Conservation (phyloP, 2,329 filamentous ascomycete genomes). For the Mycogone perniciosa region DNA sequence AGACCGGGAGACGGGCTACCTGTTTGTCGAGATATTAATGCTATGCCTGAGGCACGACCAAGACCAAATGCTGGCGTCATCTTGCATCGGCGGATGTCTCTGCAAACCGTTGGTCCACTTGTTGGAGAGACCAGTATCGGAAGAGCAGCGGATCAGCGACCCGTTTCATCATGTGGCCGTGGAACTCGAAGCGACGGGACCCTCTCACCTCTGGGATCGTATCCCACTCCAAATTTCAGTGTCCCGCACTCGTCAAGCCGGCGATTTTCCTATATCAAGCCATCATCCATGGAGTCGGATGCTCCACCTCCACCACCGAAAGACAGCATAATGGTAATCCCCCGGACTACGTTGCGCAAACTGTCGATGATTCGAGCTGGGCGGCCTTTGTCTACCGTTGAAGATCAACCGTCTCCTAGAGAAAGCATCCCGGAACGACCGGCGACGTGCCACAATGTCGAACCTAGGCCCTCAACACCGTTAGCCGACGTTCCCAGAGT, state of each 20-base stretch:
- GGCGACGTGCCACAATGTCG: slow-evolving; percentile 19
- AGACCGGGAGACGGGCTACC: slow-evolving; percentile 16
- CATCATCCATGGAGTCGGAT: slow-evolving; percentile 16
- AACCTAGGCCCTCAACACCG: background rate
- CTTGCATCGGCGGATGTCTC: slow-evolving; percentile 44
- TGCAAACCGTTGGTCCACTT: slow-evolving; percentile 41
- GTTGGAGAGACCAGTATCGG: slow-evolving; percentile 26
- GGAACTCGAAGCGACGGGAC: slow-evolving; percentile 9
- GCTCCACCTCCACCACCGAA: slow-evolving; percentile 14
- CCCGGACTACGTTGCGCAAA: slow-evolving; percentile 27
- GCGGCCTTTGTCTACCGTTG: slow-evolving; percentile 48
- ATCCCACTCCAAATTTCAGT: slow-evolving; percentile 46
- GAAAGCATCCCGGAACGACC: slow-evolving; percentile 24
- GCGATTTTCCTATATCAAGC: slow-evolving; percentile 38
- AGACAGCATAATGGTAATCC: slow-evolving; percentile 12
- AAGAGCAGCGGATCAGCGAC: slow-evolving; percentile 8
- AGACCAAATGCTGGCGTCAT: slow-evolving; percentile 50
- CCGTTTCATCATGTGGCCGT: slow-evolving; percentile 11
- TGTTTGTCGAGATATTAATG: slow-evolving; percentile 18
- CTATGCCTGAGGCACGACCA: slow-evolving; percentile 31
- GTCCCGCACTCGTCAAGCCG: slow-evolving; percentile 41
- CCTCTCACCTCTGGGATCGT: slow-evolving; percentile 13
- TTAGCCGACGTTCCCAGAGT: background rate
- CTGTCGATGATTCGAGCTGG: slow-evolving; percentile 43
- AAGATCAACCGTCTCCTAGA: slow-evolving; percentile 45